phyloP scores from a whole-genome alignment of 495 filamentous ascomycete genomes.

The Hyaloscypha variabilis region DNA sequence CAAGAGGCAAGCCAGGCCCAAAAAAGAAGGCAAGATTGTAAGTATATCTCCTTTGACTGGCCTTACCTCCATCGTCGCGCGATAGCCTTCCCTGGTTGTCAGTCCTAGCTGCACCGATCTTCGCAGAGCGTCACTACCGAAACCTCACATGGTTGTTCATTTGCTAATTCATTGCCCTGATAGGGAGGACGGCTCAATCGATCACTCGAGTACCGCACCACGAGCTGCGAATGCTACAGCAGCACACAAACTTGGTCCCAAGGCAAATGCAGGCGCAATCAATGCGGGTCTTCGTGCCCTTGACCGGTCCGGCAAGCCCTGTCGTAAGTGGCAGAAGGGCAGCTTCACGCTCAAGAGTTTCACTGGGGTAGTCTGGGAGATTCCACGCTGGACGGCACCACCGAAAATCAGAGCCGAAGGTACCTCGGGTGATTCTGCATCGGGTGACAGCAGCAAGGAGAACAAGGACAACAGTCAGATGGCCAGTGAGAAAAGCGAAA shows the following conservation, averaged over 20 bases:
- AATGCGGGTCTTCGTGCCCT: slow-evolving; percentile 94
- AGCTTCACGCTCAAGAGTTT: slow-evolving; percentile 87
- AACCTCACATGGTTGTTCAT: neutral
- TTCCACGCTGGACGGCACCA: slow-evolving; percentile 82
- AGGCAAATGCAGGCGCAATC: slow-evolving; percentile 97
- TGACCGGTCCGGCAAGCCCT: slow-evolving; percentile 86
- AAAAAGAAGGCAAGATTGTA: slow-evolving; percentile 96
- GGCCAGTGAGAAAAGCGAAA: slow-evolving; percentile 58
- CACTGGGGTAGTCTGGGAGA: slow-evolving; percentile 83
- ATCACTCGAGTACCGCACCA: slow-evolving; percentile 55
- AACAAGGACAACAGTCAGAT: slow-evolving; percentile 69
- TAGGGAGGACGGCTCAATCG: slow-evolving; percentile 38
- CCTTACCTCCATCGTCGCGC: neutral
- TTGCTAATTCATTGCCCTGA: slow-evolving; percentile 17
- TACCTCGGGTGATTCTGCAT: slow-evolving; percentile 53
- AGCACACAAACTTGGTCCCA: slow-evolving; percentile 85
- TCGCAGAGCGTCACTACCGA: neutral
- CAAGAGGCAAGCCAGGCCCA: slow-evolving; percentile 83
- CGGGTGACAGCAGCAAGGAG: slow-evolving; percentile 76
- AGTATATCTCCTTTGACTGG: slow-evolving; percentile 40
- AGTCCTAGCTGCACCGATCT: neutral
- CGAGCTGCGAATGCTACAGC: slow-evolving; percentile 53
- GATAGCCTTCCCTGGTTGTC: neutral
- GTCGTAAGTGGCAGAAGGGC: slow-evolving; percentile 86
- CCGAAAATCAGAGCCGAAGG: slow-evolving; percentile 49